Evolutionary conservation across 2,329 filamentous ascomycete species (phyloP), one percentile per base, ranked within the genome.

Genomic region (Talaromyces pinophilus): DNA sequence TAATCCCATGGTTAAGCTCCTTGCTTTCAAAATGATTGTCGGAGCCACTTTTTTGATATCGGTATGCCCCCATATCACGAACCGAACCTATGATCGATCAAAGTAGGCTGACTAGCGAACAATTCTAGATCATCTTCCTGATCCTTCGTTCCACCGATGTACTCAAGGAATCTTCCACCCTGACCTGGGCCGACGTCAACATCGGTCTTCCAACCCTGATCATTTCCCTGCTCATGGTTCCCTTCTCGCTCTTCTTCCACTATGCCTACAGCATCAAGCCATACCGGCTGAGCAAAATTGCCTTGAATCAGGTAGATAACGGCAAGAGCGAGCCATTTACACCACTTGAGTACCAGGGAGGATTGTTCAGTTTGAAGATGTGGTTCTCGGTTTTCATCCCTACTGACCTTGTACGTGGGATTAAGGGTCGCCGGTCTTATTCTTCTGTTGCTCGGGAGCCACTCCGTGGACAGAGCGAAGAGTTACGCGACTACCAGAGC

Each of bases 11-110:
- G 62, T 68, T 7, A 79, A 79, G 59, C 70, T 79, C 1, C 44
- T 74, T 17, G 73, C 75, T 0, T 78, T 79, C 69, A 79, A 79
- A 64, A 64, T 77, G 11, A 73, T 79, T 28, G 70, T 79, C 22
- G 71, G 71, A 59, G 54, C 77, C 5, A 70, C 68, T 0, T 74
- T 76, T 44, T 3, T 76, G 1, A 73, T 77, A 67, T 67, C 71
- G 48, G 75, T 76, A 65, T 64, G 72, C 59, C 57, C 40, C 8
- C 11, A 22, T 46, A 71, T 69, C 73, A 6, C n/a, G 15, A 2
- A 19, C 30, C 44, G n/a, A 44, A 17, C 1, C 5, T 4, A 44
- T 44, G 40, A 44, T 1, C 40, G 25, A n/a, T n/a, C 5, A n/a
- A 44, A n/a, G 6, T 44, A 44, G 17, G 40, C 40, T 44, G 17